Conservation (phyloP, 306 rosid species). For the Pterocarpus macrocarpus region DNA sequence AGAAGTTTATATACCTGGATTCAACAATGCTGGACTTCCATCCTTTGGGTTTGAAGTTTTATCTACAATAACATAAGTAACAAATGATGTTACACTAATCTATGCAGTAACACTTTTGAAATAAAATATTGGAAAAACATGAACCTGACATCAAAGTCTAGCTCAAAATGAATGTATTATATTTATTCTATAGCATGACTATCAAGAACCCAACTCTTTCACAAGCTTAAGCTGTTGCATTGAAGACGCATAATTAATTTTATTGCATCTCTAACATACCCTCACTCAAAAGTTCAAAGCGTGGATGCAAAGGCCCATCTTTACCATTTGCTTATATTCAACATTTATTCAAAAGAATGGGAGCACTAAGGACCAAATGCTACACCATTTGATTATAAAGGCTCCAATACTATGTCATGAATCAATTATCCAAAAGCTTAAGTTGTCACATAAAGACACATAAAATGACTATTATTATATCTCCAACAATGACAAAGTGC, state of each 20-base stretch:
- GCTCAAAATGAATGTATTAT: constrained; percentile 15
- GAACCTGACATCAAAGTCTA: constrained; percentile 15
- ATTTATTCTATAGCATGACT: neutral
- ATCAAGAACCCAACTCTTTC: neutral
- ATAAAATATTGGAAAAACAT: constrained; percentile 30
- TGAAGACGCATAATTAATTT: neutral
- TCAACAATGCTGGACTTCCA: constrained; percentile 80
- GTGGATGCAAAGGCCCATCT: neutral
- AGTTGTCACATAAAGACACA: neutral
- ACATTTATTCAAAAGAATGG: neutral
- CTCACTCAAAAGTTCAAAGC: neutral
- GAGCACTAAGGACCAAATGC: neutral
- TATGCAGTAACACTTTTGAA: neutral
- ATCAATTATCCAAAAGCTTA: neutral
- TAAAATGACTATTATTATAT: neutral
- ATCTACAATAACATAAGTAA: constrained; percentile 81
- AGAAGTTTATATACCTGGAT: constrained; percentile 70
- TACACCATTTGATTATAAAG: neutral
- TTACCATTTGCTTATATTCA: neutral
- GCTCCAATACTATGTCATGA: neutral
- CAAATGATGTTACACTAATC: constrained; percentile 35
- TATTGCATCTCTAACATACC: neutral
- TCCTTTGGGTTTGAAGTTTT: constrained; percentile 74
- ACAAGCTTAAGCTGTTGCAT: neutral
- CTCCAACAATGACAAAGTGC: neutral